Conservation (phyloP, 176 grass and related monocot genomes). For the Eremochloa ophiuroides region DNA sequence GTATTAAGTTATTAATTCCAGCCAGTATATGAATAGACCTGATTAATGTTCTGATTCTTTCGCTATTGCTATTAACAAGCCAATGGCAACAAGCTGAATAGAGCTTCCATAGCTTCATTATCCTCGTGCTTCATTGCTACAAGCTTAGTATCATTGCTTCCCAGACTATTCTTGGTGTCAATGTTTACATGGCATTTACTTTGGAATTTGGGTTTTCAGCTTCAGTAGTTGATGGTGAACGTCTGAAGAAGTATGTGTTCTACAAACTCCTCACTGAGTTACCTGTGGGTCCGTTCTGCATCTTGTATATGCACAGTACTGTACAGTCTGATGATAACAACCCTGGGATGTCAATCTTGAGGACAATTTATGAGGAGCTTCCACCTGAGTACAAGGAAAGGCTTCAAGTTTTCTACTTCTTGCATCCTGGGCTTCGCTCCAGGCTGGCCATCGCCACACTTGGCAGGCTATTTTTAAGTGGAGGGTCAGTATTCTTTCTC, state of each 20-base stretch:
- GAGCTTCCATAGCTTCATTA: neutral
- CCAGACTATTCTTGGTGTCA: neutral
- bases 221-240: slow-evolving; percentile 57
- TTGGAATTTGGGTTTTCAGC: slow-evolving; percentile 51
- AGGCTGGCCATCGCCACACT: slow-evolving; percentile 75
- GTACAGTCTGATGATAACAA: slow-evolving; percentile 91
- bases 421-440: slow-evolving; percentile 77
- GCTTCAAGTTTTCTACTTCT: slow-evolving; percentile 74
- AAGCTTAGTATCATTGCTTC: neutral
- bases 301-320: slow-evolving; percentile 85
- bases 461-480: slow-evolving; percentile 80
- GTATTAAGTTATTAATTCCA: neutral
- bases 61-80: neutral
- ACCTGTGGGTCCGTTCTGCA: slow-evolving; percentile 69
- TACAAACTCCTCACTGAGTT: slow-evolving; percentile 61
- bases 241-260: slow-evolving; percentile 79
- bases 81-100: neutral
- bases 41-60: neutral
- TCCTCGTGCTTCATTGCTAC: neutral
- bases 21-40: neutral
- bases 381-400: slow-evolving; percentile 72
- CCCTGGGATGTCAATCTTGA: slow-evolving; percentile 81
- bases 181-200: neutral
- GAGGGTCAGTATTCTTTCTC: slow-evolving; percentile 54
- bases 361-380: slow-evolving; percentile 84